These are phyloP conservation scores for Notholithocarpus densiflorus DNA, from an alignment of 306 rosid genomes.

Conservation along the genomic window DNA sequence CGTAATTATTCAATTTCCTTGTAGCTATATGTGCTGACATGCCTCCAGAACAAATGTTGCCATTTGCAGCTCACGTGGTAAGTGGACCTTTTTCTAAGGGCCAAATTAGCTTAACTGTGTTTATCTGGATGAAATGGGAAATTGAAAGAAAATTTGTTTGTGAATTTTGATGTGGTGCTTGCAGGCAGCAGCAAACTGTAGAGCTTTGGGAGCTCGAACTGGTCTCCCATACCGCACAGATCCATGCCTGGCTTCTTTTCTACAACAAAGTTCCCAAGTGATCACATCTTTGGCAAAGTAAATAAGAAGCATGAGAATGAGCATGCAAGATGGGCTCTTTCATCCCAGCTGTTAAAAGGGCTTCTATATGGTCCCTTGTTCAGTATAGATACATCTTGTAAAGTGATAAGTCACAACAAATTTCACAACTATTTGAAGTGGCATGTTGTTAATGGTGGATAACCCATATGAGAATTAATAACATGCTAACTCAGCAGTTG, in stretches of 20 bases:
- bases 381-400: not conserved
- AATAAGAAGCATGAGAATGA: not conserved
- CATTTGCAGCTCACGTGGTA: constrained; percentile 88
- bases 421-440: too few species aligned
- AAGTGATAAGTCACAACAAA: too few species aligned
- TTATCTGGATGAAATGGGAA: not conserved
- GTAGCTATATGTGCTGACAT: constrained; percentile 79
- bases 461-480: too few species aligned
- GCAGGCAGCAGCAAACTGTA: constrained; percentile 86
- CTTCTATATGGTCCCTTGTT: not conserved
- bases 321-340: not conserved
- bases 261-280: constrained; percentile 9
- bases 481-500: too few species aligned
- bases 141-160: not conserved
- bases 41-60: constrained; percentile 80
- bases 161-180: constrained; percentile 14
- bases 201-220: constrained; percentile 82
- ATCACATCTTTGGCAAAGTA: not conserved
- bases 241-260: constrained; percentile 60
- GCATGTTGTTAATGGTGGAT: too few species aligned
- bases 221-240: constrained; percentile 73
- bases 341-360: not conserved
- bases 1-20: constrained; percentile 21
- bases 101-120: not conserved
- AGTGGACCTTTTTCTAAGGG: constrained; percentile 14